A percentile compares a stretch with the other conserved stretches of the same genome.
Evolutionary conservation across 345 rosid species (phyloP).

Genomic region (Psidium friedrichsthalianum): DNA sequence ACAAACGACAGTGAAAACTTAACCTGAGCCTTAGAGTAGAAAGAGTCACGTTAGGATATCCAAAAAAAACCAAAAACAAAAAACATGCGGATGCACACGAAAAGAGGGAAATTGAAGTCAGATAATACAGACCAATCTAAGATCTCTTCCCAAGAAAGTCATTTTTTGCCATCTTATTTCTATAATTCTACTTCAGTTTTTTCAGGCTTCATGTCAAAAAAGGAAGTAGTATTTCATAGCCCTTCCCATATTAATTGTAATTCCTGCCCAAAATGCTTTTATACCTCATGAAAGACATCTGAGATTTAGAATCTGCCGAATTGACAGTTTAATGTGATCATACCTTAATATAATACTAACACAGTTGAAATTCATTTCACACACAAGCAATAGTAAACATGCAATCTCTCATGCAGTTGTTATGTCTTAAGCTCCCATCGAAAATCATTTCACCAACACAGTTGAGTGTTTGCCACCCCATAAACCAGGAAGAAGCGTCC

Average conservation of each 20-base stretch:
- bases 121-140: background rate
- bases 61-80: background rate
- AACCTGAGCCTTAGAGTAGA: background rate
- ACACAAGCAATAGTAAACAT: constrained; percentile 1
- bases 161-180: background rate
- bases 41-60: background rate
- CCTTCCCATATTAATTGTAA: background rate
- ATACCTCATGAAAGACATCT: background rate
- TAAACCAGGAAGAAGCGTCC: constrained; percentile 47
- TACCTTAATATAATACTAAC: constrained; percentile 85
- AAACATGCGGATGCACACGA: background rate
- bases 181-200: background rate
- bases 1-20: background rate
- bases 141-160: background rate
- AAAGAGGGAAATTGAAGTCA: background rate
- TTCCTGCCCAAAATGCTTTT: background rate
- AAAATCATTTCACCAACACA: background rate
- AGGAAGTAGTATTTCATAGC: background rate
- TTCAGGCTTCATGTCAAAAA: background rate
- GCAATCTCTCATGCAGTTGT: background rate
- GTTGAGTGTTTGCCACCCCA: constrained; percentile 20
- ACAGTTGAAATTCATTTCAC: constrained; percentile 58
- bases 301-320: background rate
- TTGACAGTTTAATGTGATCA: background rate
- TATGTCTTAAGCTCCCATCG: background rate